phyloP scores from a whole-genome alignment of 352 stramenopile species.

The Poterioochromonas sp. region DNA sequence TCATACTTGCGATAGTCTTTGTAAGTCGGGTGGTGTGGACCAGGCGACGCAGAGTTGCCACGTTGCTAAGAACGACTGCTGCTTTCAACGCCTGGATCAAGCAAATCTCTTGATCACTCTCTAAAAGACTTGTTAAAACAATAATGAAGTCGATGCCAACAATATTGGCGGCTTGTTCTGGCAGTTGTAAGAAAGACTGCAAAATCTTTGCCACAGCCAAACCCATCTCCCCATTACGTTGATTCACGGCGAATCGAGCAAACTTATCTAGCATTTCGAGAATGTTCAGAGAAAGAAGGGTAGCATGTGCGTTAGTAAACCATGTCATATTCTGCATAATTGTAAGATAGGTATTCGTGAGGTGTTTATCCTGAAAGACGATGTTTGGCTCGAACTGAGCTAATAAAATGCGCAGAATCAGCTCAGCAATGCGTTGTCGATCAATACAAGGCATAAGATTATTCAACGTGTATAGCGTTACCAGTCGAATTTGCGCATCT shows the following conservation, averaged over 20 bases:
- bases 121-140: not conserved
- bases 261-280: not conserved
- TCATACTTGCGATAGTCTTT: not conserved
- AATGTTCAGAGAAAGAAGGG: not conserved
- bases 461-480: constrained; percentile 1
- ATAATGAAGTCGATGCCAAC: not conserved
- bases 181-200: constrained; percentile 7
- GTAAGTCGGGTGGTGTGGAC: not conserved
- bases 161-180: not conserved
- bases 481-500: not conserved
- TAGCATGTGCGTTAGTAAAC: not conserved
- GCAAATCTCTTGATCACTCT: not conserved
- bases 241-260: not conserved
- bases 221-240: not conserved
- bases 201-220: not conserved
- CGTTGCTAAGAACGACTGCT: not conserved
- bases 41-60: not conserved
- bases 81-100: not conserved
- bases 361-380: not conserved
- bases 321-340: not conserved
- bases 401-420: not conserved
- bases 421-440: constrained; percentile 4
- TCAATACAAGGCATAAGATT: constrained; percentile 28
- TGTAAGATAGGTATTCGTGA: not conserved
- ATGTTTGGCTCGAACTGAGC: not conserved